These are phyloP conservation scores for Piper betle DNA, from an alignment of 164 flowering plant species.

Conservation along the genomic window DNA sequence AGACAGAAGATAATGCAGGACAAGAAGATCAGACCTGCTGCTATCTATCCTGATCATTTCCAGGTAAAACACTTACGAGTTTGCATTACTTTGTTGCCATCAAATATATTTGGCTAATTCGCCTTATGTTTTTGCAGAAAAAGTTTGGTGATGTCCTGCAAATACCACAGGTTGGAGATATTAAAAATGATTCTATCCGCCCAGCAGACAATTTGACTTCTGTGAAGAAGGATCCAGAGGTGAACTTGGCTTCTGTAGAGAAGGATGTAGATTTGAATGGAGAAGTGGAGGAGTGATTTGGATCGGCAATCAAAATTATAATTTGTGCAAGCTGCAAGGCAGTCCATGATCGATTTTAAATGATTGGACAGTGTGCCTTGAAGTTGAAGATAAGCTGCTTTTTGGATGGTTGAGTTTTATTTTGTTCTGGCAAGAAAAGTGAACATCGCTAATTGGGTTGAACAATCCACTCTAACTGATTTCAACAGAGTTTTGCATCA, in stretches of 20 bases:
- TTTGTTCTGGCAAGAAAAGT: not conserved
- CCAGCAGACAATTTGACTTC: not conserved
- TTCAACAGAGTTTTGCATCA: not conserved
- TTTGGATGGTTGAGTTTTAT: too few relatives aligned
- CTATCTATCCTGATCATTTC: slow-evolving; percentile 15
- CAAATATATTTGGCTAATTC: not conserved
- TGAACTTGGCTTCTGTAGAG: too few relatives aligned
- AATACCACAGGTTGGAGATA: not conserved
- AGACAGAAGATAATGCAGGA: slow-evolving; percentile 71
- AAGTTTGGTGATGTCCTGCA: not conserved
- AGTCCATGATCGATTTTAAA: not conserved
- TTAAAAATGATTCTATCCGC: not conserved
- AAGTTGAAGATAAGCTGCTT: not conserved
- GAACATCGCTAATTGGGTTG: not conserved
- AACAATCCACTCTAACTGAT: not conserved
- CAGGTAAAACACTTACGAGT: slow-evolving; percentile 21
- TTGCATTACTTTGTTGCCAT: not conserved
- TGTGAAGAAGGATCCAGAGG: too few relatives aligned
- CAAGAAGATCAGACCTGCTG: slow-evolving; percentile 32
- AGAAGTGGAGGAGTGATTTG: slow-evolving; percentile 4
- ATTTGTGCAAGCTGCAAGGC: not conserved
- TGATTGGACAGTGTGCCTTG: not conserved
- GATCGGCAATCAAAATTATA: not conserved
- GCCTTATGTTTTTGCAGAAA: not conserved
- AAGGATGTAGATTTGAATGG: not conserved